Conservation (phyloP, 75 land plant species). For the Pseudotsuga menziesii region DNA sequence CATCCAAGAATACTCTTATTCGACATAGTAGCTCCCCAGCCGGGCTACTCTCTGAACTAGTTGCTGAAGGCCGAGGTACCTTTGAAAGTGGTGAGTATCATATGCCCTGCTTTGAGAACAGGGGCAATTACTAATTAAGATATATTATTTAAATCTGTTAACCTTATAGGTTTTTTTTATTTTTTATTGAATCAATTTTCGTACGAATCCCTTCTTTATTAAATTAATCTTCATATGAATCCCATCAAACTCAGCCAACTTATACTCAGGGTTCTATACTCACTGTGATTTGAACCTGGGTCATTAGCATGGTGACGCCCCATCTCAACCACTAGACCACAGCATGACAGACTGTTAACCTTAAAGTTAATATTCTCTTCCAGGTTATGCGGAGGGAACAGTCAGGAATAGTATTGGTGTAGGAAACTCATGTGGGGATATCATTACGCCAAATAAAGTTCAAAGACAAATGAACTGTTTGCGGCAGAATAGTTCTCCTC, state of each 20-base stretch:
- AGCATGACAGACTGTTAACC: too few species aligned
- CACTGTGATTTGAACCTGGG: too few species aligned
- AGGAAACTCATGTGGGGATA: slow-evolving; percentile 10
- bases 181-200: too few species aligned
- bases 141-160: neutral
- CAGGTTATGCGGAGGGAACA: slow-evolving; percentile 4
- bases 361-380: too few species aligned
- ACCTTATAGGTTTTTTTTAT: neutral
- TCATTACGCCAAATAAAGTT: slow-evolving; percentile 12
- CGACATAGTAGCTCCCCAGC: slow-evolving; percentile 69
- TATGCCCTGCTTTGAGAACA: neutral
- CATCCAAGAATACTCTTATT: slow-evolving; percentile 18
- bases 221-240: too few species aligned
- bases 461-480: slow-evolving; percentile 30
- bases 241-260: too few species aligned
- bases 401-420: neutral
- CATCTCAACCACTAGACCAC: too few species aligned
- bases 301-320: too few species aligned
- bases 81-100: slow-evolving; percentile 8
- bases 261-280: too few species aligned
- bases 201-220: too few species aligned
- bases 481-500: slow-evolving; percentile 25
- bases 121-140: neutral
- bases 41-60: slow-evolving; percentile 18
- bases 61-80: slow-evolving; percentile 7